Conservation (phyloP, 306 rosid genomes). For the Morella rubra region DNA sequence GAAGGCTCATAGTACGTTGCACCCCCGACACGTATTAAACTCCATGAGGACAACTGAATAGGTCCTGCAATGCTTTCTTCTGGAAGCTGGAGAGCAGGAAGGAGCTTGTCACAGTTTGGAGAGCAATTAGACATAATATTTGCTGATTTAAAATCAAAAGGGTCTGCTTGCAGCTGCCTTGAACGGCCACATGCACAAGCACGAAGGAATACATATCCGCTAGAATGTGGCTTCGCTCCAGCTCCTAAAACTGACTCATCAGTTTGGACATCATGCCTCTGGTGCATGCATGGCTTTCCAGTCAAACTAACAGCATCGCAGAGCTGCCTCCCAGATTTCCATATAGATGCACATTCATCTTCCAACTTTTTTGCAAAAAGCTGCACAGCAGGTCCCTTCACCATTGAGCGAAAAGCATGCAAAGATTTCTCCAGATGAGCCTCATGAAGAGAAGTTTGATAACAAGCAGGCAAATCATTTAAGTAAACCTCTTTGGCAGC, state of each 20-base stretch:
- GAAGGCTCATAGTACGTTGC: slow-evolving; percentile 82
- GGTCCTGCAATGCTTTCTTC: slow-evolving; percentile 49
- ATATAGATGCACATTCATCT: slow-evolving; percentile 79
- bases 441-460: slow-evolving; percentile 76
- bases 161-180: slow-evolving; percentile 63
- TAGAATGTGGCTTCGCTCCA: slow-evolving; percentile 57
- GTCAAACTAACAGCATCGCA: slow-evolving; percentile 95
- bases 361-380: slow-evolving; percentile 65
- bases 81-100: slow-evolving; percentile 70
- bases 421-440: slow-evolving; percentile 69
- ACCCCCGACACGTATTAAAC: slow-evolving; percentile 80
- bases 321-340: slow-evolving; percentile 88
- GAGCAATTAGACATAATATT: slow-evolving; percentile 51
- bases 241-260: slow-evolving; percentile 34
- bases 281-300: slow-evolving; percentile 88
- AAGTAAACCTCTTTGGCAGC: slow-evolving; percentile 81
- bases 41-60: slow-evolving; percentile 71
- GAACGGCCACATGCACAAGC: slow-evolving; percentile 96
- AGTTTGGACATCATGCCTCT: slow-evolving; percentile 60
- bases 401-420: slow-evolving; percentile 71
- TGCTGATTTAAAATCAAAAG: slow-evolving; percentile 90
- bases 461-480: slow-evolving; percentile 77
- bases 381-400: slow-evolving; percentile 76
- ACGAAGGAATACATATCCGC: slow-evolving; percentile 81
- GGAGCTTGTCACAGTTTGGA: slow-evolving; percentile 79